phyloP scores from a whole-genome alignment of 2,329 filamentous ascomycete species.

The Aspergillus puulaauensis region DNA sequence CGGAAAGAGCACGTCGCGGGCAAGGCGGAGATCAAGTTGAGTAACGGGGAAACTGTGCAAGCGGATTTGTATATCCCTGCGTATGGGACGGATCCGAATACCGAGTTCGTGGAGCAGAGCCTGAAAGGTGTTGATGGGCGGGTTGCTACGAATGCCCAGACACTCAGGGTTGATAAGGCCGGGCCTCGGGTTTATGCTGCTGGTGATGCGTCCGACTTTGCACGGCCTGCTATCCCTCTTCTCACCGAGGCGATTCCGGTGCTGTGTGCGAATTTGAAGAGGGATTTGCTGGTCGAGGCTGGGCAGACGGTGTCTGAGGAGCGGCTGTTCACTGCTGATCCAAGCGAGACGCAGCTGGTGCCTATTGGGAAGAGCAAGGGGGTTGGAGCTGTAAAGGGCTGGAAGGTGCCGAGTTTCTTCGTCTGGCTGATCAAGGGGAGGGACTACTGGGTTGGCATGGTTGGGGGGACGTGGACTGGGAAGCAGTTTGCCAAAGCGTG shows the following conservation, averaged over 20 bases:
- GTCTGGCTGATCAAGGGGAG: conserved; percentile 53
- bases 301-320: conserved; percentile 28
- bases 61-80: conserved; percentile 53
- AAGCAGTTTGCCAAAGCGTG: conserved; percentile 50
- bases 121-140: conserved; percentile 39
- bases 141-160: conserved; percentile 38
- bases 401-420: conserved; percentile 43
- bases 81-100: conserved; percentile 45
- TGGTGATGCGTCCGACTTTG: conserved; percentile 46
- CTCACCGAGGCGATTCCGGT: conserved; percentile 45
- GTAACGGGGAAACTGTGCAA: conserved; percentile 38
- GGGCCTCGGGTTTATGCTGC: conserved; percentile 47
- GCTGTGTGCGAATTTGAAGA: conserved; percentile 50
- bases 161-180: conserved; percentile 39
- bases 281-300: conserved; percentile 42
- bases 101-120: conserved; percentile 34
- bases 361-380: conserved; percentile 48
- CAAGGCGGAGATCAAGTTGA: conserved; percentile 39
- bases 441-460: conserved; percentile 55
- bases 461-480: conserved; percentile 50
- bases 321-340: conserved; percentile 44
- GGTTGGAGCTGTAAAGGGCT: conserved; percentile 48
- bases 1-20: conserved; percentile 20
- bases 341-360: conserved; percentile 48
- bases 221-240: conserved; percentile 45